These are phyloP conservation scores for Podila epigama DNA, from an alignment of 192 early-diverging fungal species.

Conservation along the genomic window DNA sequence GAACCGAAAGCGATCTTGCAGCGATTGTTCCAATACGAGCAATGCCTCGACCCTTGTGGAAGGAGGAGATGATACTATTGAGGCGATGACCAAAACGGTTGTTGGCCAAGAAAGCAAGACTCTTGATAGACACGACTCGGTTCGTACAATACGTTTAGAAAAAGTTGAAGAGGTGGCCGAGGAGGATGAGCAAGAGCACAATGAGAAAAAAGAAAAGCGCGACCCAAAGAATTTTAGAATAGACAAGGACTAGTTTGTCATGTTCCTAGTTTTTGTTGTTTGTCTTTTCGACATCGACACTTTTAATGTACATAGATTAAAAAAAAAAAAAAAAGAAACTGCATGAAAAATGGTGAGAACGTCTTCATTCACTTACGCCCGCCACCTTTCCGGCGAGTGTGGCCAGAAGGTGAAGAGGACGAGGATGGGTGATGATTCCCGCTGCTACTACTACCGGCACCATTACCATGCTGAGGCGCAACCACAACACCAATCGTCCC, in stretches of 20 bases:
- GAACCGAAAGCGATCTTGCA: conserved; percentile 17
- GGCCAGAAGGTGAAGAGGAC: conserved; percentile 6
- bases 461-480: no score
- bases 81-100: no score
- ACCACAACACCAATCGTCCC: conserved; percentile 30
- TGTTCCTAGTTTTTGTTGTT: no score
- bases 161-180: conserved; percentile 14
- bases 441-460: background rate
- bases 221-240: background rate
- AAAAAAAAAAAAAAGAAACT: background rate
- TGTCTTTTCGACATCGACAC: no score
- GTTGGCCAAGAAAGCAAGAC: background rate
- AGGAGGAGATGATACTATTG: background rate
- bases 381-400: conserved; percentile 44
- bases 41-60: conserved; percentile 24
- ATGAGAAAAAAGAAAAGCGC: no score
- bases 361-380: conserved; percentile 11
- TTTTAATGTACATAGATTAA: background rate
- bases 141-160: background rate
- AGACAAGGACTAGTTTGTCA: no score
- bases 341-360: background rate
- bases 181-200: background rate
- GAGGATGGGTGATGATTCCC: background rate
- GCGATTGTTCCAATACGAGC: conserved; percentile 15
- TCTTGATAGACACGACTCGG: background rate